Percentiles rank a stretch among this genome's conserved stretches.
phyloP scores from a whole-genome alignment of 768 basidiomycete species.

The Lyophyllum atratum region DNA sequence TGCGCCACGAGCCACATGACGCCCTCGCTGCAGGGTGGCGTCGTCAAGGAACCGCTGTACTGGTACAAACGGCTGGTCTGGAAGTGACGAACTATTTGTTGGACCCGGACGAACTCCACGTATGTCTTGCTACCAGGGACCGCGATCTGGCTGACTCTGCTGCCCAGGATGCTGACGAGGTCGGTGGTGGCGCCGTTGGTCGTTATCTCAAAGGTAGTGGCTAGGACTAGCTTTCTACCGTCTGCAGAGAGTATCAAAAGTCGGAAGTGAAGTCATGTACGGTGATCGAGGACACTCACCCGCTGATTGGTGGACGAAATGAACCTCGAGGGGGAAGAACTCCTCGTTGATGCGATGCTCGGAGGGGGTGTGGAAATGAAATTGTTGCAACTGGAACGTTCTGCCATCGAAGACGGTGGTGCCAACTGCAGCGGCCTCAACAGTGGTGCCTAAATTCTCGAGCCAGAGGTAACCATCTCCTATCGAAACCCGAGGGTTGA shows the following conservation, averaged over 20 bases:
- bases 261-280: neutral
- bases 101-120: neutral
- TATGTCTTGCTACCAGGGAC: neutral
- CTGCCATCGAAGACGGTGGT: conserved; percentile 1
- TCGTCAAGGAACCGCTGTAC: conserved; percentile 12
- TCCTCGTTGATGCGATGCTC: conserved; percentile 10
- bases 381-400: conserved; percentile 1
- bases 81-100: neutral
- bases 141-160: neutral
- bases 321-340: conserved; percentile 9
- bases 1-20: conserved; percentile 7
- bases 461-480: neutral
- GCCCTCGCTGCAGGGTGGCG: conserved; percentile 12
- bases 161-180: neutral
- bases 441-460: conserved; percentile 6
- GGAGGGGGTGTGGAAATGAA: conserved; percentile 11
- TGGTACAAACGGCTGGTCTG: neutral
- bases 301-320: conserved; percentile 3
- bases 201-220: conserved; percentile 7
- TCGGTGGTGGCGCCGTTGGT: conserved; percentile 4
- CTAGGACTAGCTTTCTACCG: conserved; percentile 5
- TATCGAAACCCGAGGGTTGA: neutral
- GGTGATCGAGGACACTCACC: neutral
- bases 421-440: conserved; percentile 2
- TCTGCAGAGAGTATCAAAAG: neutral